A percentile compares a stretch with the other conserved stretches of the same genome.
Evolutionary conservation across 2,329 filamentous ascomycete species (phyloP).

Genomic region (Trichoderma gracile): DNA sequence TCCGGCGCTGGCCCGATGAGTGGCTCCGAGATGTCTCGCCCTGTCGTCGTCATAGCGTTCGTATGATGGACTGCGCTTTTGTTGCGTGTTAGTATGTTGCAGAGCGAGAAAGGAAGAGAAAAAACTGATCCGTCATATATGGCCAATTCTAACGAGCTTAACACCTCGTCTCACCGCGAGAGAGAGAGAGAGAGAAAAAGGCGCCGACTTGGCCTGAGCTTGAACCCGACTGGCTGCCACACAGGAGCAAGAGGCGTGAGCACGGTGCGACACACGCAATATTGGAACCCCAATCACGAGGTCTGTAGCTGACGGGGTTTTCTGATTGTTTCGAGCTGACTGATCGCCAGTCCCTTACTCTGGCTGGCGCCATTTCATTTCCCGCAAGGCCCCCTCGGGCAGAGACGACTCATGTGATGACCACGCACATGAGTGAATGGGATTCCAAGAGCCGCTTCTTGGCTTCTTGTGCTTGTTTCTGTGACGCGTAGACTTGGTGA

Average conservation of each 20-base stretch:
- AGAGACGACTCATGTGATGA: constrained; percentile 19
- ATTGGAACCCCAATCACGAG: constrained; percentile 24
- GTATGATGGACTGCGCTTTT: background rate
- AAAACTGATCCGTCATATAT: constrained; percentile 5
- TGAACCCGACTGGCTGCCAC: constrained; percentile 14
- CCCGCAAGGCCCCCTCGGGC: constrained; percentile 11
- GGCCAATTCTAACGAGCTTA: background rate
- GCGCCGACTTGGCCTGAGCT: constrained; percentile 1
- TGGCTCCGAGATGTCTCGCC: constrained; percentile 1
- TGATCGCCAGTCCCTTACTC: constrained; percentile 13
- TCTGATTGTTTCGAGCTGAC: constrained; percentile 23
- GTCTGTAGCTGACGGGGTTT: constrained; percentile 16
- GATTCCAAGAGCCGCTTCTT: background rate
- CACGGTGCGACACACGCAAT: constrained; percentile 25
- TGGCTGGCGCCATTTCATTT: constrained; percentile 19
- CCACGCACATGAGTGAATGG: background rate
- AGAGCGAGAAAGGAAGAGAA: background rate
- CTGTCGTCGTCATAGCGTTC: background rate
- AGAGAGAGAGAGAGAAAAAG: too few species aligned
- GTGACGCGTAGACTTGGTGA: background rate
- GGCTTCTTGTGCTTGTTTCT: background rate
- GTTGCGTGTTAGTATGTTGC: background rate
- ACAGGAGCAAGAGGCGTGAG: constrained; percentile 18
- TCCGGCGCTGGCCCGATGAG: constrained; percentile 15
- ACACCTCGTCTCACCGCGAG: constrained; percentile 5